A percentile compares a stretch with the other conserved stretches of the same genome.
Conservation (phyloP, 768 basidiomycete species). For the Kwoniella newhampshirensis region DNA sequence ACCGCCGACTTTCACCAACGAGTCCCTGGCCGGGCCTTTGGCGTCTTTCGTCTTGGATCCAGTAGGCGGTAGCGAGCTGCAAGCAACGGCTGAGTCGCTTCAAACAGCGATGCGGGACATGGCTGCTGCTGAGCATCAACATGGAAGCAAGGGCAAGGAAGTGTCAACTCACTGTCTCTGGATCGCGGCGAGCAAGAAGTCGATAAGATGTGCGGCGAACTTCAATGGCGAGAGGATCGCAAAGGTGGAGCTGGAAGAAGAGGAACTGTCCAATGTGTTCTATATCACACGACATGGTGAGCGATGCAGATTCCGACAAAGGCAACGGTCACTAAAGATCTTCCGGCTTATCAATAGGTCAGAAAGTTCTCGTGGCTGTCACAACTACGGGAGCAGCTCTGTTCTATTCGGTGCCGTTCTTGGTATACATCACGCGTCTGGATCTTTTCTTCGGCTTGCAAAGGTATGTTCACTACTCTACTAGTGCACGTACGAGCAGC, state of each 20-base stretch:
- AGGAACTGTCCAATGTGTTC: constrained; percentile 59
- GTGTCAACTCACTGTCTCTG: constrained; percentile 55
- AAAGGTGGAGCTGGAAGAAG: constrained; percentile 68
- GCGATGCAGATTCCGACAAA: constrained; percentile 26
- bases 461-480: constrained; percentile 20
- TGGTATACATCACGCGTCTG: constrained; percentile 44
- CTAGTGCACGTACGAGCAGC: neutral
- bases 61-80: constrained; percentile 57
- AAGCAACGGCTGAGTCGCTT: constrained; percentile 42
- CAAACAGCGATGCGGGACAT: constrained; percentile 58
- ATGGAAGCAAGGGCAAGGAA: constrained; percentile 37
- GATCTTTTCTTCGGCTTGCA: constrained; percentile 38
- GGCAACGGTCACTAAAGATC: neutral
- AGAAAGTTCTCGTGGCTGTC: constrained; percentile 48
- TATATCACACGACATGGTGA: constrained; percentile 64
- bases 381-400: constrained; percentile 42
- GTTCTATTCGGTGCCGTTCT: constrained; percentile 47
- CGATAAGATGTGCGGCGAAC: constrained; percentile 62
- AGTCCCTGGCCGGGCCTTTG: constrained; percentile 50
- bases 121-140: constrained; percentile 43
- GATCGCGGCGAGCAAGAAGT: constrained; percentile 63
- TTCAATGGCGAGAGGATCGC: constrained; percentile 67
- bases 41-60: constrained; percentile 53
- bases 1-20: constrained; percentile 53
- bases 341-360: constrained; percentile 28